Evolutionary conservation across 257 asterid species (phyloP), one percentile per base, ranked within the genome.

Genomic region (Misopates orontium): DNA sequence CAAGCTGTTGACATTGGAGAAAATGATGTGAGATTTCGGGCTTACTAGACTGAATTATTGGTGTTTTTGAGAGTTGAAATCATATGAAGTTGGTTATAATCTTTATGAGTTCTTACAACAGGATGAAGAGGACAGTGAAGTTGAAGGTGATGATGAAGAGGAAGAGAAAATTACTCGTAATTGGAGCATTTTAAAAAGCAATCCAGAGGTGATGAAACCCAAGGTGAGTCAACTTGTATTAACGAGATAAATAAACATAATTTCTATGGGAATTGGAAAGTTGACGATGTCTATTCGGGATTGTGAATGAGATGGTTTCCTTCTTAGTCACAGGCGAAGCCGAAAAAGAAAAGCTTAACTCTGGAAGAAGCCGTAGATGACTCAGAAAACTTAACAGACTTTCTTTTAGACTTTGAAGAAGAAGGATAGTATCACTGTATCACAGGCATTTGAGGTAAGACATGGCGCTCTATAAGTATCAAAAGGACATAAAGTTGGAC

Each of bases 1-100:
- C 82, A 74, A 63, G 98, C 98, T n/a, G 96, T 91, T 65, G 96
- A 91, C 82, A 91, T 91, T 56, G 98, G 96, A 41, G 98, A 87
- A 77, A 87, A 82, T 53, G 96, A 91, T 70, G 98, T 89, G 79
- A 86, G 91, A 55, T 68, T 65, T n/a, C n/a, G n/a, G n/a, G n/a
- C n/a, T n/a, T n/a, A n/a, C n/a, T n/a, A n/a, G n/a, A n/a, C n/a
- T n/a, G n/a, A n/a, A n/a, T n/a, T n/a, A n/a, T n/a, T n/a, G n/a
- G n/a, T n/a, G n/a, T n/a, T n/a, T 47, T 60, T 67, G 20, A 68
- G 56, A 41, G 32, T 56, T 39, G 36, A 52, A n/a, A 66, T 25
- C 25, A 36, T 8, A 31, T 19, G 18, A 32, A 40, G 25, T 23
- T 71, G 50, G 20, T 63, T 53, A 44, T 24, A 6, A 45, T 62